Evolutionary conservation across 2,329 filamentous ascomycete genomes (phyloP).

Genomic region (Diaporthe sp.): DNA sequence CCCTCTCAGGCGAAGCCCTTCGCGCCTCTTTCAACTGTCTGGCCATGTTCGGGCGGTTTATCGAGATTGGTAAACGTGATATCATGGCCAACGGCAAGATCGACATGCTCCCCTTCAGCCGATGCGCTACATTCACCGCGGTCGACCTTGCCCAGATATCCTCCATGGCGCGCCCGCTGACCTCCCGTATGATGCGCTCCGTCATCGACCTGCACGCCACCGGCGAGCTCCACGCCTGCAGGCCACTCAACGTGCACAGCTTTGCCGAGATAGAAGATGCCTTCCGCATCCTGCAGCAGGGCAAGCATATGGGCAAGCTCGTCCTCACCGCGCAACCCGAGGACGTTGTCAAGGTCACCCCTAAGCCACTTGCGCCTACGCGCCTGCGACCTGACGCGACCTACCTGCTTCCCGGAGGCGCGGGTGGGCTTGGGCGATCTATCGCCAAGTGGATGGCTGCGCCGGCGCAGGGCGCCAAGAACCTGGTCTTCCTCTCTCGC

Average conservation of each 20-base stretch:
- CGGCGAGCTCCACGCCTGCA: conserved; percentile 31
- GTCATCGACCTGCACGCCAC: conserved; percentile 30
- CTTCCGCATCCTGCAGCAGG: conserved; percentile 52
- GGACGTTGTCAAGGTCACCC: conserved; percentile 41
- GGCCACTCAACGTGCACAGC: conserved; percentile 32
- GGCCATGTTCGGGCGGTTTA: conserved; percentile 49
- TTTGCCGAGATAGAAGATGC: conserved; percentile 48
- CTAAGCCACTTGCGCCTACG: conserved; percentile 25
- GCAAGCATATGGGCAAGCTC: conserved; percentile 50
- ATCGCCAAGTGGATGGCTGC: conserved; percentile 47
- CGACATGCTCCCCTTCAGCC: conserved; percentile 47
- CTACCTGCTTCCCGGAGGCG: conserved; percentile 51
- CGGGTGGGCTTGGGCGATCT: conserved; percentile 50
- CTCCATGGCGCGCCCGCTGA: conserved; percentile 18
- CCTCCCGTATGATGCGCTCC: conserved; percentile 28
- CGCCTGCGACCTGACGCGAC: conserved; percentile 43
- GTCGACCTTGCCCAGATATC: conserved; percentile 44
- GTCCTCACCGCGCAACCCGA: conserved; percentile 47
- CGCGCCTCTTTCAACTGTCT: conserved; percentile 49
- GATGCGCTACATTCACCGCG: conserved; percentile 45
- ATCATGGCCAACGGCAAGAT: conserved; percentile 49
- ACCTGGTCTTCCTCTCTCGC: conserved; percentile 48
- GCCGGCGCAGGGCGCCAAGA: conserved; percentile 46
- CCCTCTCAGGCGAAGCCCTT: conserved; percentile 46
- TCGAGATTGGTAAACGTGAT: conserved; percentile 52